Evolutionary conservation across 768 basidiomycete genomes (phyloP).

Genomic region (Lentinula sp.): DNA sequence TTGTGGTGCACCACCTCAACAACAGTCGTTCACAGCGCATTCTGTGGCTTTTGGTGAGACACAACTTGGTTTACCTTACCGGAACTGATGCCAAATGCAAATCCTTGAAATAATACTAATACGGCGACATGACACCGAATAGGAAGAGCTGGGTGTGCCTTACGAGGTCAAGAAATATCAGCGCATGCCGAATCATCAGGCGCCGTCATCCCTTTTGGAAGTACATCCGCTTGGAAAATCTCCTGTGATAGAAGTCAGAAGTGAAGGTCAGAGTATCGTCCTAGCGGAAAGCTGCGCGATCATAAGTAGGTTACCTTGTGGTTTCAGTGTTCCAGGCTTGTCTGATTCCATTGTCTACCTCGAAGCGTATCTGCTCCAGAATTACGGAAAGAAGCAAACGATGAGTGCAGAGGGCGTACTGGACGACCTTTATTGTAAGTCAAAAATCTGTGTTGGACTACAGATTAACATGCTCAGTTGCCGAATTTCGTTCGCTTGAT

Average conservation of each 20-base stretch:
- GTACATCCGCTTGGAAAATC: conserved; percentile 41
- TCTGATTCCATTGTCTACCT: neutral
- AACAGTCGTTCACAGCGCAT: conserved; percentile 45
- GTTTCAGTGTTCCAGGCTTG: neutral
- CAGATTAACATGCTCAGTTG: neutral
- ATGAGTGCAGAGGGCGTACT: conserved; percentile 19
- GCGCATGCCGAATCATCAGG: conserved; percentile 21
- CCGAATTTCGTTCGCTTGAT: neutral
- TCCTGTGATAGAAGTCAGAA: conserved; percentile 20
- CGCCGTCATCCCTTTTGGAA: conserved; percentile 29
- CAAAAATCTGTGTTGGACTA: neutral
- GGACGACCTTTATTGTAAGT: conserved; percentile 31
- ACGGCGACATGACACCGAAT: neutral
- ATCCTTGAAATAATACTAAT: no score
- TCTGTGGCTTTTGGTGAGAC: conserved; percentile 35
- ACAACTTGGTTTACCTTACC: neutral
- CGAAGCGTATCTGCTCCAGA: conserved; percentile 35
- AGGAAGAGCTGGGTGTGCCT: conserved; percentile 47
- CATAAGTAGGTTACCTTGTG: conserved; percentile 22
- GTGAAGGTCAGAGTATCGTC: conserved; percentile 36
- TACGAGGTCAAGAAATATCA: conserved; percentile 39
- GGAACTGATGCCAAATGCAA: no score
- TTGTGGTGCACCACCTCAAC: conserved; percentile 35
- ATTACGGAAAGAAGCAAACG: conserved; percentile 27
- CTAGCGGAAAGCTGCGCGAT: conserved; percentile 36